Evolutionary conservation across 2,329 filamentous ascomycete species (phyloP).

Genomic region (Apiospora pterosperma): DNA sequence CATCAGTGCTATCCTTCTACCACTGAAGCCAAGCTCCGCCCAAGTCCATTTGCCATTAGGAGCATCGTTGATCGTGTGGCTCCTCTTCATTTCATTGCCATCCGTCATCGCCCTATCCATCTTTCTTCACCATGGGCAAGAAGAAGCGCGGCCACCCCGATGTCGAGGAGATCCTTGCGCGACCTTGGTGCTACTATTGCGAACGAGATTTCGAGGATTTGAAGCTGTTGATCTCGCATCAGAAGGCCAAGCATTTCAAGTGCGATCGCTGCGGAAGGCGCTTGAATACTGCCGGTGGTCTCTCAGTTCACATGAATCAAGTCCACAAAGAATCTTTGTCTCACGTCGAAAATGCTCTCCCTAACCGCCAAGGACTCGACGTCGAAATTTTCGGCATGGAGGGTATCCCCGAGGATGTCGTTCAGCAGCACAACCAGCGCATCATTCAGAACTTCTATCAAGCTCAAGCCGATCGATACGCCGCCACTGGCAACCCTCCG

Average conservation of each 20-base stretch:
- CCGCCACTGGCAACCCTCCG: conserved; percentile 78
- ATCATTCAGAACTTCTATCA: conserved; percentile 84
- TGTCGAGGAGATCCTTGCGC: conserved; percentile 80
- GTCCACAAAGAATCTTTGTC: conserved; percentile 93
- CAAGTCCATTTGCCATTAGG: background rate
- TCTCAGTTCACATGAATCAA: conserved; percentile 96
- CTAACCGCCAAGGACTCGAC: conserved; percentile 79
- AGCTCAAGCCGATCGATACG: conserved; percentile 76
- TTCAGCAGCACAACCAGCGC: conserved; percentile 79
- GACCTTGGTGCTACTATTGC: conserved; percentile 98
- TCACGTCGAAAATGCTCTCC: conserved; percentile 87
- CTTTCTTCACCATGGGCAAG: conserved; percentile 66
- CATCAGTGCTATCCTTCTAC: background rate
- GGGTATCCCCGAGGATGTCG: conserved; percentile 83
- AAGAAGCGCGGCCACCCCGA: conserved; percentile 85
- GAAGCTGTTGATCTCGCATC: conserved; percentile 93
- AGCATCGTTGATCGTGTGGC: background rate
- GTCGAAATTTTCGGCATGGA: conserved; percentile 99
- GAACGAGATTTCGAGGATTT: conserved; percentile 97
- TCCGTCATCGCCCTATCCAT: background rate
- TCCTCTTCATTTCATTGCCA: background rate
- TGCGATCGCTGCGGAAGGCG: conserved; percentile 86
- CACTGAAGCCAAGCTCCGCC: background rate
- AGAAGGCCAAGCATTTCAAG: conserved; percentile 99
- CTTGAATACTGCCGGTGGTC: conserved; percentile 91